Base-by-base conservation (phyloP, 164 flowering plant species). In the Saururus chinensis region DNA sequence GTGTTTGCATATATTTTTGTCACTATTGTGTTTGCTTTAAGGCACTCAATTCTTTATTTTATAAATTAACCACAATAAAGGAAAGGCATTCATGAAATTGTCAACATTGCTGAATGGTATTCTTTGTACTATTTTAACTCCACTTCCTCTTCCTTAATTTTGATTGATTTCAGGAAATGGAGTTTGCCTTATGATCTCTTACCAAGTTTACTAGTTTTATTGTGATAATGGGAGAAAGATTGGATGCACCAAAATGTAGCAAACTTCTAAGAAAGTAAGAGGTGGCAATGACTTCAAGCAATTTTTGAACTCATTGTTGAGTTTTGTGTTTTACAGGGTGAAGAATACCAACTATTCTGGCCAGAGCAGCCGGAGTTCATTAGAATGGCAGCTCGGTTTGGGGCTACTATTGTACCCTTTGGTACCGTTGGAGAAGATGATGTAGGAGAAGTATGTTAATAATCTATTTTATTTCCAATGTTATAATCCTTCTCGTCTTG, bases 391-490 rank as follows among this genome's bases (percentile, higher is more conserved):
- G 87, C 88, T 21, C 74, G 74, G 25, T 91, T 86, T 74, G 92
- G 88, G 57, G 96, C 96, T 40, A 91, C 87, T 37, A 88, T 91
- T 63, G 83, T 91, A 68, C 98, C 98, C 21, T 91, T 88, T 80
- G 98, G 90, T 63, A 77, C 70, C 58, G 95, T 88, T 48, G 96
- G 96, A 71, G 95, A 84, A 75, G 96, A 91, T 74, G 95, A 91
- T 60, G 14, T 88, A 26, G 72, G 70, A 56, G 77, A 87, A 64
- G 96, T 89, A 80, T 80, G 68, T 40, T 35, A 19, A 16, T 22
- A 11, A 16, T 22, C 59, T 26, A 21, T 25, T 54, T 4, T 54
- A 4, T 10, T 4, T 54, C 4, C 68, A 30, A 30, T 30, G 37
- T 6, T 30, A 30, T 30, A 30, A 6, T 30, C 37, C 37, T 30